Evolutionary conservation across 2,329 filamentous ascomycete species (phyloP).

Genomic region (Seiridium cupressi): DNA sequence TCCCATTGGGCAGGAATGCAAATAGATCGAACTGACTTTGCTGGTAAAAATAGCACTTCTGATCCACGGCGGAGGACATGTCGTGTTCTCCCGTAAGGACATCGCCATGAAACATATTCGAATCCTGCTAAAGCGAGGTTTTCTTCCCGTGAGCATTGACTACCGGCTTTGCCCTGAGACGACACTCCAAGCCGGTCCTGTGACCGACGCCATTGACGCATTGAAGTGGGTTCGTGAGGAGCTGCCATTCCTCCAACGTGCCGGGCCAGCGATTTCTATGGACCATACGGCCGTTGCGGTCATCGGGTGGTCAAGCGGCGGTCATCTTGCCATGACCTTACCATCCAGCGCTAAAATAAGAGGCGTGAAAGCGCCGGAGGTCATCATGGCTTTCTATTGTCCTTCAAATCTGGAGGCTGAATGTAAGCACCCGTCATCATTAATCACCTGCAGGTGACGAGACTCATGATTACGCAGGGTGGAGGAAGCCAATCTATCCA

Average conservation of each 20-base stretch:
- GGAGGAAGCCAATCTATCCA: no score
- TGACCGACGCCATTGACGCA: neutral
- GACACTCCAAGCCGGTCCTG: slow-evolving; percentile 37
- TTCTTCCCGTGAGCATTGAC: slow-evolving; percentile 48
- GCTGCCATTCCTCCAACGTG: neutral
- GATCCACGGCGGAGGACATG: slow-evolving; percentile 42
- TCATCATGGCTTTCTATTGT: neutral
- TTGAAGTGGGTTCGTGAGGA: neutral
- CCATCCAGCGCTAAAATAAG: neutral
- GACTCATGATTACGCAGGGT: no score
- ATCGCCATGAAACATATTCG: slow-evolving; percentile 32
- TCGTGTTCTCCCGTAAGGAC: slow-evolving; percentile 35
- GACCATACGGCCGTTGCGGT: neutral
- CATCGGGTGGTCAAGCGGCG: neutral
- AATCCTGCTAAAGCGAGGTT: slow-evolving; percentile 33
- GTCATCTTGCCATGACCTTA: neutral
- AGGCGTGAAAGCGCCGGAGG: neutral
- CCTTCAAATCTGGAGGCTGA: neutral
- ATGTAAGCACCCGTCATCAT: neutral
- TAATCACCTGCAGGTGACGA: no score
- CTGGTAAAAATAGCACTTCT: slow-evolving; percentile 30
- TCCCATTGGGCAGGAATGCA: no score
- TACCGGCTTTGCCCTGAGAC: slow-evolving; percentile 50
- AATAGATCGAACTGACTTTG: no score
- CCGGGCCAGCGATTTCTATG: neutral